Evolutionary conservation across 192 early-diverging fungal genomes (phyloP), one percentile per base, ranked within the genome.

Genomic region (Rhizophagus prolifer): DNA sequence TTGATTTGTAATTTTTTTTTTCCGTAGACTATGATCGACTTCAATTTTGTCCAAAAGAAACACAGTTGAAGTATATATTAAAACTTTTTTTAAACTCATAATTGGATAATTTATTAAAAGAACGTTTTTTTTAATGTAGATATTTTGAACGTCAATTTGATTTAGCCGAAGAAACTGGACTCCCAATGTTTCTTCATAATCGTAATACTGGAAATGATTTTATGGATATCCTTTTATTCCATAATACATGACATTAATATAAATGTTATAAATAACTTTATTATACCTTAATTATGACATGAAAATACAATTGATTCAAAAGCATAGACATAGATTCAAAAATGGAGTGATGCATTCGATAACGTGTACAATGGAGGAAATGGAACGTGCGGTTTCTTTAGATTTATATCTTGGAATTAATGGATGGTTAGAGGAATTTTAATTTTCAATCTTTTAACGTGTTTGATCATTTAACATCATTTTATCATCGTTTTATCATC

Each of bases 141-240:
- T 89, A 91, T 77, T 99, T 97, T 88, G 81, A 86, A 68, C 81
- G 81, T 5, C 97, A 99, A 70, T 91, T 96, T 79, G 86, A 90
- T 31, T 85, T 99, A 2, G 89, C 96, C 16, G 83, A 92, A 58
- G 76, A 86, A 31, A 91, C 93, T 23, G 84, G 88, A 0, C 82
- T 99, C 78, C 97, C 96, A 8, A 87, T 98, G 88, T 97, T 98
- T 79, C 84, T 99, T 64, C 97, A 99, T 85, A 86, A 91, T 75
- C 89, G 97, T 47, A 93, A 95, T 77, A 93, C 97, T 0, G 89
- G 83, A 44, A 47, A 75, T 34, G 94, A 94, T 79, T 96, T 98
- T 89, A 85, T 89, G 63, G 78, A 86, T 23, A 85, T 92, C 47
- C 71, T 89, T 76, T 84, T 41, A 19, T 21, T 46, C 25, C 5